Conservation (phyloP, 1,284 basidiomycete species). For the Naganishia cerealis region DNA sequence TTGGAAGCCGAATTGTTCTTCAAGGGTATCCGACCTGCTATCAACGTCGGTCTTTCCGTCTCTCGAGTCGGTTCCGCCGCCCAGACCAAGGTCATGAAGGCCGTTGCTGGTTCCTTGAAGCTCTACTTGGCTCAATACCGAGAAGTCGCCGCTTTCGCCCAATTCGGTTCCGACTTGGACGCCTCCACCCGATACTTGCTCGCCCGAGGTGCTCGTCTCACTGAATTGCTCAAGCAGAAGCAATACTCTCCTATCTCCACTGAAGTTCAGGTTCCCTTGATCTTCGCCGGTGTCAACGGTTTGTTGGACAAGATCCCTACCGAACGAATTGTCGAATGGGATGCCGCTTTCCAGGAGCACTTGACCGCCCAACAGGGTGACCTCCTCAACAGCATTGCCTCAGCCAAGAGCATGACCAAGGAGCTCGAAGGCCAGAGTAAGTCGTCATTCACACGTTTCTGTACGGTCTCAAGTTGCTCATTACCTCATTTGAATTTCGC, state of each 20-base stretch:
- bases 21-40: constrained; percentile 98
- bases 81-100: constrained; percentile 99
- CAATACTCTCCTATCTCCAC: constrained; percentile 79
- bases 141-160: constrained; percentile 86
- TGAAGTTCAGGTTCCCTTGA: constrained; percentile 95
- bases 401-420: constrained; percentile 35
- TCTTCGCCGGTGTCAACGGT: constrained; percentile 99
- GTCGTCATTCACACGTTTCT: not conserved
- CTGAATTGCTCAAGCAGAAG: constrained; percentile 97
- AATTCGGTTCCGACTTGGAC: constrained; percentile 99
- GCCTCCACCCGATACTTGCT: constrained; percentile 97
- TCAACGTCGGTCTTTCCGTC: constrained; percentile 99
- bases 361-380: constrained; percentile 63
- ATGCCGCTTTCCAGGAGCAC: constrained; percentile 81
- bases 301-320: constrained; percentile 89
- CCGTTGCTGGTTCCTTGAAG: constrained; percentile 99
- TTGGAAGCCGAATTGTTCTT: constrained; percentile 99
- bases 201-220: constrained; percentile 94
- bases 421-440: constrained; percentile 35
- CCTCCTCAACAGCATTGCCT: constrained; percentile 58
- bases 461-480: not conserved
- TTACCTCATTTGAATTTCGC: not conserved
- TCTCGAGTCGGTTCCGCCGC: constrained; percentile 99
- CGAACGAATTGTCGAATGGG: constrained; percentile 92
- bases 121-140: constrained; percentile 99